Conservation (phyloP, 2,329 filamentous ascomycete genomes). For the Alternaria incomplexa region DNA sequence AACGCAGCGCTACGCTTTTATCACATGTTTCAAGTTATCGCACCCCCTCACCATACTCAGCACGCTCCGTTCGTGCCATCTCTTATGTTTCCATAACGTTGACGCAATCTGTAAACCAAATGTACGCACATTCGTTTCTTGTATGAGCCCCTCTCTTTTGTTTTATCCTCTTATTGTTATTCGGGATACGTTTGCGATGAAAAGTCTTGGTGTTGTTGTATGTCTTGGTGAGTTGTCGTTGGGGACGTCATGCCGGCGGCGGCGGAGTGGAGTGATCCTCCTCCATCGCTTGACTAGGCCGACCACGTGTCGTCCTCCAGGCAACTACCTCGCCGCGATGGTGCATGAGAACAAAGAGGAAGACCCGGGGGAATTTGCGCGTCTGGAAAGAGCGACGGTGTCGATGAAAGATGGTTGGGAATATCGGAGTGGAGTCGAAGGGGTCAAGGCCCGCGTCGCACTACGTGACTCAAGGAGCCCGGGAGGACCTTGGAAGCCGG, state of each 20-base stretch:
- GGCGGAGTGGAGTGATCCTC: too few relatives aligned
- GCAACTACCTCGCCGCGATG: not conserved
- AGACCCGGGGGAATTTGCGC: not conserved
- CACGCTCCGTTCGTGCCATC: not conserved
- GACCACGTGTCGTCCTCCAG: not conserved
- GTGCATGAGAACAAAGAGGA: not conserved
- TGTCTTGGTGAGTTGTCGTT: not conserved
- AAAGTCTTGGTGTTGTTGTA: not conserved
- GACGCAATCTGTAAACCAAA: not conserved
- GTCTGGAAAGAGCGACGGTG: not conserved
- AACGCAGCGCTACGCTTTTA: not conserved
- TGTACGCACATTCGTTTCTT: accelerated
- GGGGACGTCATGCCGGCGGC: too few relatives aligned
- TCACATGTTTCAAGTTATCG: too few relatives aligned
- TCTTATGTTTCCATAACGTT: not conserved
- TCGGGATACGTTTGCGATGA: conserved; percentile 1
- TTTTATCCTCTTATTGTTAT: not conserved
- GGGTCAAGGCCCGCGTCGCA: too few relatives aligned
- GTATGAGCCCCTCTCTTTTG: not conserved
- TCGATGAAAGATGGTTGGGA: not conserved
- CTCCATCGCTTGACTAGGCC: not conserved
- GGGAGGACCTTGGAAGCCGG: not conserved
- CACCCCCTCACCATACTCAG: not conserved
- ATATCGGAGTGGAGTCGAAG: not conserved
- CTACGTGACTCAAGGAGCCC: not conserved